A percentile compares a stretch with the other conserved stretches of the same genome.
These are phyloP conservation scores for Phytophthora multivora DNA, from an alignment of 352 stramenopile species.

Conservation along the genomic window DNA sequence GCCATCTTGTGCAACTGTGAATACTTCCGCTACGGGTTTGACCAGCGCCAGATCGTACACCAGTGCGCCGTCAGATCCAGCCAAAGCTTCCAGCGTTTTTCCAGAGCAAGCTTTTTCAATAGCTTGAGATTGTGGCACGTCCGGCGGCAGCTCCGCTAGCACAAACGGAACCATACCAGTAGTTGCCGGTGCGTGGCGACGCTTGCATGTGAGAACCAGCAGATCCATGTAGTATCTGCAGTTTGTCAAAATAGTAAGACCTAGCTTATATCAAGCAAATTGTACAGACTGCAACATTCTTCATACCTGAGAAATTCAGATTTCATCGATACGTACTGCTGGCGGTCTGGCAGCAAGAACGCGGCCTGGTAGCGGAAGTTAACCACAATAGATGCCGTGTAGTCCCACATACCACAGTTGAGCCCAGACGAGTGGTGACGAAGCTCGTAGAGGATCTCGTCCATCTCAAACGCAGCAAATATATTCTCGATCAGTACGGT, in stretches of 20 bases:
- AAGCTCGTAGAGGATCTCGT: constrained; percentile 96
- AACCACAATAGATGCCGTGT: constrained; percentile 96
- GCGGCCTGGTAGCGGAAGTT: constrained; percentile 84
- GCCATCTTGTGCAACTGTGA: constrained; percentile 9
- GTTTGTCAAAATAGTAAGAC: neutral
- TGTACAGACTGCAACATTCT: constrained; percentile 1
- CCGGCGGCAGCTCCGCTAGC: constrained; percentile 86
- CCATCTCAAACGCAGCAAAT: constrained; percentile 97
- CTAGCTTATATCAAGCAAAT: neutral
- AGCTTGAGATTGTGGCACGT: constrained; percentile 58
- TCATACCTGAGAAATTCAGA: constrained; percentile 62
- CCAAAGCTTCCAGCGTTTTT: constrained; percentile 87
- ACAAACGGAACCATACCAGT: constrained; percentile 97
- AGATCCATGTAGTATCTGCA: constrained; percentile 91
- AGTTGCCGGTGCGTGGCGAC: constrained; percentile 92
- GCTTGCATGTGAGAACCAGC: constrained; percentile 94
- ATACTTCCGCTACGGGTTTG: constrained; percentile 47
- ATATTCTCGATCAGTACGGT: constrained; percentile 97
- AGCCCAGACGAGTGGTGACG: constrained; percentile 94
- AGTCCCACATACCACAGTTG: constrained; percentile 98
- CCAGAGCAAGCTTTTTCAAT: constrained; percentile 83
- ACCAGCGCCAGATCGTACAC: constrained; percentile 94
- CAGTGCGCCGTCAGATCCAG: constrained; percentile 94
- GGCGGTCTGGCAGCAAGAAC: constrained; percentile 93
- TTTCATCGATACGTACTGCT: constrained; percentile 76